phyloP scores from a whole-genome alignment of 495 filamentous ascomycete species.

The Neurospora sp. region DNA sequence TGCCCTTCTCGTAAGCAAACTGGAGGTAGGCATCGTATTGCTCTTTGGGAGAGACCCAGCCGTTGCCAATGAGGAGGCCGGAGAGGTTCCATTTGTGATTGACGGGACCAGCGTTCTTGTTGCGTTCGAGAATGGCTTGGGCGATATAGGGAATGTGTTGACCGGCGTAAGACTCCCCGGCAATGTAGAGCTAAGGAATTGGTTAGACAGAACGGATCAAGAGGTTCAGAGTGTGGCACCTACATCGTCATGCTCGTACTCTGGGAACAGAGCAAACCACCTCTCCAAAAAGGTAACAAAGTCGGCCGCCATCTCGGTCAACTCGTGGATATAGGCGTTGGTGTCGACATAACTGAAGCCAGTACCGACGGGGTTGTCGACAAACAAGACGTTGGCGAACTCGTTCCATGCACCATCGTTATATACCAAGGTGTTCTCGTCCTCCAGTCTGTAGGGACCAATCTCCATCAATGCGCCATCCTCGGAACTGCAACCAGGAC shows the following conservation, averaged over 20 bases:
- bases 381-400: conserved; percentile 91
- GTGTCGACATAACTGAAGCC: conserved; percentile 93
- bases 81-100: conserved; percentile 64
- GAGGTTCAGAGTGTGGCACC: conserved; percentile 25
- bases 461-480: conserved; percentile 97
- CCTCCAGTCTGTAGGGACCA: conserved; percentile 80
- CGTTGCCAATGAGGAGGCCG: conserved; percentile 90
- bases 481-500: conserved; percentile 92
- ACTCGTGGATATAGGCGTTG: conserved; percentile 71
- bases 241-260: conserved; percentile 90
- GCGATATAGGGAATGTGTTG: conserved; percentile 97
- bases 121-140: conserved; percentile 75
- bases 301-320: conserved; percentile 81
- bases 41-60: conserved; percentile 84
- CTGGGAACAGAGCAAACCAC: conserved; percentile 81
- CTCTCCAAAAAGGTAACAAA: conserved; percentile 84
- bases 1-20: conserved; percentile 63
- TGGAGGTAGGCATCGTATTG: conserved; percentile 85
- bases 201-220: not conserved
- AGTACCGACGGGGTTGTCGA: conserved; percentile 93
- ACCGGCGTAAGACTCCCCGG: conserved; percentile 93
- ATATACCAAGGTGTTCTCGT: conserved; percentile 60
- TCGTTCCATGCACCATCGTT: conserved; percentile 95
- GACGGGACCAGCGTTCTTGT: conserved; percentile 36
- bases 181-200: conserved; percentile 69